Evolutionary conservation across 306 rosid genomes (phyloP), one percentile per base, ranked within the genome.

Genomic region (Quercus mongolica): DNA sequence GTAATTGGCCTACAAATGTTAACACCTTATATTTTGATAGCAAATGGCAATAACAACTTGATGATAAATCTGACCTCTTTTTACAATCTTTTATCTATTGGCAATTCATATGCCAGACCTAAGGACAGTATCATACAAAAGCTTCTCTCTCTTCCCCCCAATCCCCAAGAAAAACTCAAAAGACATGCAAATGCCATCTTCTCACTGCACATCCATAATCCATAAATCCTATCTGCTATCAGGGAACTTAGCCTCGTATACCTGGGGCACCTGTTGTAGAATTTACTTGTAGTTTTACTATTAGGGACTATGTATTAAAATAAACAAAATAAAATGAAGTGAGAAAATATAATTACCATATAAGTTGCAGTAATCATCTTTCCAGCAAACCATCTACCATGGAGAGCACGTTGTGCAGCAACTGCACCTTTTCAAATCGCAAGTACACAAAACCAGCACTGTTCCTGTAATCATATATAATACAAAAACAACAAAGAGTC

Each of bases 351-450:
- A 18, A 69, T 56, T 87, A 94, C 98, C 98, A 94, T 90, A 80
- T 74, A 92, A 68, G 92, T 85, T 31, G 98, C 96, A 18, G 92
- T 91, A 56, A 95, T 93, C 99, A 95, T 93, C 88, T 95, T 93
- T 83, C 98, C 99, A 31, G 99, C 99, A 88, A 95, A 95, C 99
- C 99, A 95, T 87, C 99, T 87, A 70, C 99, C 99, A 80, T 95
- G 94, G 76, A 95, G 94, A 80, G 97, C 90, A 46, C 87, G 88
- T 58, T 94, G 98, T 25, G 99, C 92, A 74, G 83, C 79, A 13
- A 80, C 76, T 35, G 99, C 94, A 77, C 93, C 76, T 86, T 81
- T 51, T 90, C 97, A 70, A 93, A 95, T 75, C 87, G 79, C 63
- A 95, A 78, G 76, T 89, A 95, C 64, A 92, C 98, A 56, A 85